Evolutionary conservation across 306 rosid species (phyloP).

Genomic region (Echinosophora koreensis): DNA sequence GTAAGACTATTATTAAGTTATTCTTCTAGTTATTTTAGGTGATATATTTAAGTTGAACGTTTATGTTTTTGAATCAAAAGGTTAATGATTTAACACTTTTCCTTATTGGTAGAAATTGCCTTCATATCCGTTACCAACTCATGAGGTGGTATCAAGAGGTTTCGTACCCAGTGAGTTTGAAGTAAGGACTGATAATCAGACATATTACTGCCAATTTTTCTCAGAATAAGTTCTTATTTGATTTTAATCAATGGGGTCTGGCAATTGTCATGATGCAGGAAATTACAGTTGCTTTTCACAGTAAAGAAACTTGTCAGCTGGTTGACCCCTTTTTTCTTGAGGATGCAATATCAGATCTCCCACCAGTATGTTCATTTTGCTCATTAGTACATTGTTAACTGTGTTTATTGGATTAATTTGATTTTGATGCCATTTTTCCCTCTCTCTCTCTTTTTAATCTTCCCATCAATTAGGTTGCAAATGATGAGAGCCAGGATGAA

Average conservation of each 20-base stretch:
- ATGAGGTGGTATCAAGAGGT: conserved; percentile 53
- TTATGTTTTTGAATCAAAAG: background rate
- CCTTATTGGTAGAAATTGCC: conserved; percentile 51
- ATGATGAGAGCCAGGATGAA: conserved; percentile 49
- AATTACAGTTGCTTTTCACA: conserved; percentile 49
- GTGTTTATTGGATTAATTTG: background rate
- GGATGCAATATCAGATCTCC: conserved; percentile 59
- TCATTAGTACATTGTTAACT: background rate
- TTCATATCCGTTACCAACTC: conserved; percentile 62
- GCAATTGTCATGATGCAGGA: conserved; percentile 43
- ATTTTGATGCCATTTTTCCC: background rate
- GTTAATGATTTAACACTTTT: background rate
- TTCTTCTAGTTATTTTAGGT: background rate
- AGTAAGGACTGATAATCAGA: conserved; percentile 40
- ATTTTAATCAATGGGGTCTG: background rate
- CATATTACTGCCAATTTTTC: background rate
- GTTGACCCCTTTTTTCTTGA: conserved; percentile 46
- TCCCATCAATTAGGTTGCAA: conserved; percentile 36
- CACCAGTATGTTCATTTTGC: conserved; percentile 46
- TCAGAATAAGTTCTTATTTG: background rate
- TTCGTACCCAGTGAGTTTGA: conserved; percentile 51
- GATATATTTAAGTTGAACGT: background rate
- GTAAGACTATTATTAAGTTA: conserved; percentile 39
- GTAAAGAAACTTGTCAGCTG: conserved; percentile 40
- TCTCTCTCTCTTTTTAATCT: background rate